Evolutionary conservation across 176 grass and related monocot genomes (phyloP).

Genomic region (Musa acuminata): DNA sequence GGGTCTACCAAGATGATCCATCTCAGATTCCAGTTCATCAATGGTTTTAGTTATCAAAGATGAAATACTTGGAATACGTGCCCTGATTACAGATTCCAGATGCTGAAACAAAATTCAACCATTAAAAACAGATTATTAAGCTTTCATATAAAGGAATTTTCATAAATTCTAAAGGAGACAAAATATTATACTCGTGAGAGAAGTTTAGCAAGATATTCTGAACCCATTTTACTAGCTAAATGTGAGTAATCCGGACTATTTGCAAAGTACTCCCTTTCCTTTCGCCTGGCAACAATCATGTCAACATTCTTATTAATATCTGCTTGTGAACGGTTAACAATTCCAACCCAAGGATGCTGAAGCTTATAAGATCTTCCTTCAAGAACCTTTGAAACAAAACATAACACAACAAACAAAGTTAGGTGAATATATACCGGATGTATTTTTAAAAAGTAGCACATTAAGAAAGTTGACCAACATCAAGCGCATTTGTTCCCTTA

Average conservation of each 20-base stretch:
- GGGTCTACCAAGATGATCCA: conserved; percentile 81
- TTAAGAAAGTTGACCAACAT: conserved; percentile 28
- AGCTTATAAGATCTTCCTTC: conserved; percentile 79
- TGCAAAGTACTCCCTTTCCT: conserved; percentile 74
- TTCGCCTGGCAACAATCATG: conserved; percentile 72
- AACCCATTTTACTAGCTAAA: conserved; percentile 81
- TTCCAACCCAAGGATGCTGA: conserved; percentile 85
- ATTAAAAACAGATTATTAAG: background rate
- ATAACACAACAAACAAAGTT: background rate
- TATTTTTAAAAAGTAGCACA: background rate
- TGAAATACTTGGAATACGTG: conserved; percentile 75
- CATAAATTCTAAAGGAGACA: background rate
- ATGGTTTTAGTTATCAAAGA: conserved; percentile 91
- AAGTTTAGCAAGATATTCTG: conserved; percentile 83
- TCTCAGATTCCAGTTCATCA: conserved; percentile 92
- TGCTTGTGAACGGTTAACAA: conserved; percentile 85
- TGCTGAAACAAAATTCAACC: conserved; percentile 35
- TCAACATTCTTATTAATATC: conserved; percentile 81
- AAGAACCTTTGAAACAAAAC: conserved; percentile 42
- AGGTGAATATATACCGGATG: background rate
- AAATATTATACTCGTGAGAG: conserved; percentile 55
- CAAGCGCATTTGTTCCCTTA: conserved; percentile 78
- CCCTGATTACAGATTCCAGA: conserved; percentile 76
- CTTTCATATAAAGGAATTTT: background rate
- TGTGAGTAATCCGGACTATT: conserved; percentile 71